Conservation (phyloP, 768 basidiomycete genomes). For the Leccinum imitatum region DNA sequence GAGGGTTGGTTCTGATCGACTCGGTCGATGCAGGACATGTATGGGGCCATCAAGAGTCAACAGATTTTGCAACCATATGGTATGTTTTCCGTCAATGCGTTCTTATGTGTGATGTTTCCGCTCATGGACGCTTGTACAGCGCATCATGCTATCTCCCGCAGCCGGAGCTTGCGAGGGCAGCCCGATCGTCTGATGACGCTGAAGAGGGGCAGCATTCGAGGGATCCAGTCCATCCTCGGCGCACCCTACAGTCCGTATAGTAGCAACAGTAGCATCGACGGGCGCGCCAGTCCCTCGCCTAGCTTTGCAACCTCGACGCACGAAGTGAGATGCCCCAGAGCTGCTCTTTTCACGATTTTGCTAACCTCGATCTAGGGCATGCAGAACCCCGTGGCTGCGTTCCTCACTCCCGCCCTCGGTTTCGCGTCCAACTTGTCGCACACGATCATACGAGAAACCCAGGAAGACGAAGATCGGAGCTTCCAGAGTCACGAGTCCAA, state of each 20-base stretch:
- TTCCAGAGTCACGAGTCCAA: slow-evolving; percentile 59
- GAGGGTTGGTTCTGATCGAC: slow-evolving; percentile 4
- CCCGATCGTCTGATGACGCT: slow-evolving; percentile 72
- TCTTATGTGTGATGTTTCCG: slow-evolving; percentile 4
- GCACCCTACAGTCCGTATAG: slow-evolving; percentile 80
- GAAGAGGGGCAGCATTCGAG: slow-evolving; percentile 91
- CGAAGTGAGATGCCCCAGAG: slow-evolving; percentile 49
- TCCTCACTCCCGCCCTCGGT: slow-evolving; percentile 85
- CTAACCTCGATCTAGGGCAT: slow-evolving; percentile 40
- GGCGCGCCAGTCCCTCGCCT: slow-evolving; percentile 91
- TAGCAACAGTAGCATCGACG: slow-evolving; percentile 80
- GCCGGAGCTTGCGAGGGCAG: slow-evolving; percentile 68
- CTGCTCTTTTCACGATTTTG: neutral
- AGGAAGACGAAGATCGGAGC: slow-evolving; percentile 82
- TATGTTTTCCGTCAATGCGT: slow-evolving; percentile 17
- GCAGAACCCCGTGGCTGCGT: slow-evolving; percentile 64
- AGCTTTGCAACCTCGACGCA: slow-evolving; percentile 86
- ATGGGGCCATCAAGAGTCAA: slow-evolving; percentile 84
- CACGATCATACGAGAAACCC: slow-evolving; percentile 93
- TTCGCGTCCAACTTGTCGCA: slow-evolving; percentile 96
- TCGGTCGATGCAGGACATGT: slow-evolving; percentile 73
- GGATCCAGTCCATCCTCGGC: slow-evolving; percentile 76
- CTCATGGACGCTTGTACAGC: slow-evolving; percentile 36
- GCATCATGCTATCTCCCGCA: slow-evolving; percentile 50
- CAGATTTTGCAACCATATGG: slow-evolving; percentile 84